These are phyloP conservation scores for Clausena lansium DNA, from an alignment of 345 rosid genomes.

Conservation along the genomic window DNA sequence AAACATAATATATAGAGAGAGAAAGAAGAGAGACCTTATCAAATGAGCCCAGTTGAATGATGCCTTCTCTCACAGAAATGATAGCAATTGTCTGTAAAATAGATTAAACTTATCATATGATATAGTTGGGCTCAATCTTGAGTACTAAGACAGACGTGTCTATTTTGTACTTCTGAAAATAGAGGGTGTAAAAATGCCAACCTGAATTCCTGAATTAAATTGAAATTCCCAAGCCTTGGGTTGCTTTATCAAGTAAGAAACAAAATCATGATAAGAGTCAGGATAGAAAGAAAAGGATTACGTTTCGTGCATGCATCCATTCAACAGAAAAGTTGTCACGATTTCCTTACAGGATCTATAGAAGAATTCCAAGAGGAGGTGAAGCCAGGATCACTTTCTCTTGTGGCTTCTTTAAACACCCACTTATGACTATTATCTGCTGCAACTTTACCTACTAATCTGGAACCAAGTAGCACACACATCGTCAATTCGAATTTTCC, in stretches of 20 bases:
- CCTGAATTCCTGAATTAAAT: constrained; percentile 76
- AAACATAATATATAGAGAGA: not conserved
- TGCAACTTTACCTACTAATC: constrained; percentile 72
- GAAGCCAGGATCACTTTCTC: constrained; percentile 42
- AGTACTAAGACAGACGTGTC: too few relatives aligned
- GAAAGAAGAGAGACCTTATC: constrained; percentile 41
- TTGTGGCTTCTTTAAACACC: constrained; percentile 49
- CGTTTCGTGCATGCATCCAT: not conserved
- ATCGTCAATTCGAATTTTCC: not conserved
- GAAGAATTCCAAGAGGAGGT: constrained; percentile 53
- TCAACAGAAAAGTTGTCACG: not conserved
- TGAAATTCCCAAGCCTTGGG: constrained; percentile 75
- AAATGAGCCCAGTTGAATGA: constrained; percentile 69
- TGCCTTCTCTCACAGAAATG: constrained; percentile 72
- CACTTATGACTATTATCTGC: constrained; percentile 76
- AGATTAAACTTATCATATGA: constrained; percentile 6
- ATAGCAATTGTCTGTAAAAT: constrained; percentile 63
- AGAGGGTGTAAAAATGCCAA: constrained; percentile 14
- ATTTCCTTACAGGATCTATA: constrained; percentile 57
- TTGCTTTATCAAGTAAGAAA: constrained; percentile 34
- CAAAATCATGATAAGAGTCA: constrained; percentile 2
- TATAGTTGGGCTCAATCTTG: too few relatives aligned
- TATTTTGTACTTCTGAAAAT: not conserved
- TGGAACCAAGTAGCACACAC: constrained; percentile 24
- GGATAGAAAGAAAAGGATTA: not conserved